Evolutionary conservation across 2,329 filamentous ascomycete genomes (phyloP).

Genomic region (Talaromyces verruculosus): DNA sequence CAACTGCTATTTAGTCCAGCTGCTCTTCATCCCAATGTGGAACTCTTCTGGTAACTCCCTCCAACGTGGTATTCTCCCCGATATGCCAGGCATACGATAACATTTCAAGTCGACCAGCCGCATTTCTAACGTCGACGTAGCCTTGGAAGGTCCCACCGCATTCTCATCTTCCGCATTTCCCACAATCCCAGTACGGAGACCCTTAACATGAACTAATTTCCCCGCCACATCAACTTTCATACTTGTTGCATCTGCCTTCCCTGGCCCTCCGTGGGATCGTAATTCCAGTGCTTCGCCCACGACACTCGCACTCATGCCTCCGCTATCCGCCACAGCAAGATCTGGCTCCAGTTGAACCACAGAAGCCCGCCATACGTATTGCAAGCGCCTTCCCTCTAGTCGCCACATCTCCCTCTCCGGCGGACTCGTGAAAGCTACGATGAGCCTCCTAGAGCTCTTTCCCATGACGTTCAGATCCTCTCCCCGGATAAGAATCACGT

Average conservation of each 20-base stretch:
- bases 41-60: no score
- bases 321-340: conserved; percentile 7
- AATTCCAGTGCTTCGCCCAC: conserved; percentile 4
- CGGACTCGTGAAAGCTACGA: conserved; percentile 6
- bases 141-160: not conserved
- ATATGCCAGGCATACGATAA: conserved; percentile 7
- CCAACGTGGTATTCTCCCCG: not conserved
- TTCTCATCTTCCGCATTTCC: not conserved
- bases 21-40: no score
- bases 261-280: not conserved
- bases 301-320: conserved; percentile 9
- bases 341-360: conserved; percentile 5
- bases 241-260: not conserved
- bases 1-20: no score
- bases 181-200: not conserved
- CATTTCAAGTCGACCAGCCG: conserved; percentile 2
- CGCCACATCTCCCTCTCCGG: not conserved
- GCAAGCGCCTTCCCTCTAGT: not conserved
- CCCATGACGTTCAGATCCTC: not conserved
- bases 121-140: not conserved
- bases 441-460: conserved; percentile 10
- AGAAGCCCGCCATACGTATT: conserved; percentile 3
- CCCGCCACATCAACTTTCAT: not conserved
- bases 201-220: conserved; percentile 4
- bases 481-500: conserved; percentile 9